These are phyloP conservation scores for Lippia alba DNA, from an alignment of 305 asterid species.

Conservation along the genomic window DNA sequence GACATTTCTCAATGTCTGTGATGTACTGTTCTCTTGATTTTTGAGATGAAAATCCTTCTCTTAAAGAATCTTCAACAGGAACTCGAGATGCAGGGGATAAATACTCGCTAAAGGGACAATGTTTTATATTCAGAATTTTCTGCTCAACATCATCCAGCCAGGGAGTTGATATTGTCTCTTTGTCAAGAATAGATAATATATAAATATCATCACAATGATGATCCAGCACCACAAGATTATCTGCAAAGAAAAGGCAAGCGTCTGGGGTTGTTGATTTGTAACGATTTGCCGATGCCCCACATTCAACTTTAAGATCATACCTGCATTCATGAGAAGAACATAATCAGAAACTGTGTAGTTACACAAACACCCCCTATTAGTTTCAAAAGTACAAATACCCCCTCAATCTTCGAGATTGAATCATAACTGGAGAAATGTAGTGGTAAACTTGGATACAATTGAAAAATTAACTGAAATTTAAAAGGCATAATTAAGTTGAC, in stretches of 20 bases:
- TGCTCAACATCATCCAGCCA: constrained; percentile 74
- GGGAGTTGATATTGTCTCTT: constrained; percentile 41
- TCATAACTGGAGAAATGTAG: no score
- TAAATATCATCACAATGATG: constrained; percentile 75
- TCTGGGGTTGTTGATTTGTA: constrained; percentile 86
- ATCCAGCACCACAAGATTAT: constrained; percentile 83
- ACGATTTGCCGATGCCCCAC: constrained; percentile 68
- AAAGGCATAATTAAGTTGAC: no score
- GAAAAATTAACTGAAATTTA: no score
- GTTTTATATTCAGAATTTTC: constrained; percentile 61
- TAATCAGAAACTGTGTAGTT: no score
- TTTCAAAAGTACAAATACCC: no score
- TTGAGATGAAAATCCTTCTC: constrained; percentile 62
- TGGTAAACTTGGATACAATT: no score
- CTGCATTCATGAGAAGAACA: constrained; percentile 49
- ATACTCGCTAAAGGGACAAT: constrained; percentile 31
- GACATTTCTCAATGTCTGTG: constrained; percentile 72
- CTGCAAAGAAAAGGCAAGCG: constrained; percentile 97
- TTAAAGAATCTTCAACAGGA: constrained; percentile 29
- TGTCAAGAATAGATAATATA: constrained; percentile 60
- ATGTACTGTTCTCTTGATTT: constrained; percentile 83
- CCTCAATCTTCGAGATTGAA: no score
- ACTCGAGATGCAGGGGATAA: constrained; percentile 33
- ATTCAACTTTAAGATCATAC: constrained; percentile 93
- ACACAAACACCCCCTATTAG: no score